Conservation (phyloP, 2,329 filamentous ascomycete genomes). For the Pleomassaria siparia region DNA sequence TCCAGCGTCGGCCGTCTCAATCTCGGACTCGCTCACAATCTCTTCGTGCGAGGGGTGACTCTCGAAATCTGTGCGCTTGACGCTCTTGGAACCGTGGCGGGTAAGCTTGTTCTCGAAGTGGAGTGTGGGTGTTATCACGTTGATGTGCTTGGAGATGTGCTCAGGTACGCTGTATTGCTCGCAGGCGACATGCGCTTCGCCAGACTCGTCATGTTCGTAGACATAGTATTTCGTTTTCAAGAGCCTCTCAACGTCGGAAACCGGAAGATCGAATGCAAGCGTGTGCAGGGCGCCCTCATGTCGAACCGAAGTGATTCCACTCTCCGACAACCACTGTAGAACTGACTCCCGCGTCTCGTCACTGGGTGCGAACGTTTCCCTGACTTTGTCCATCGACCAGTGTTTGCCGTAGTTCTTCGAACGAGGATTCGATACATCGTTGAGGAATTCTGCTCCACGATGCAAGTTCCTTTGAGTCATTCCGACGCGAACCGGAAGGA, state of each 20-base stretch:
- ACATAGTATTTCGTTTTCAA: constrained; percentile 54
- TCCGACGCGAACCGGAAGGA: constrained; percentile 30
- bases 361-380: constrained; percentile 27
- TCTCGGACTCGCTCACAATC: background rate
- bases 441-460: constrained; percentile 18
- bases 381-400: constrained; percentile 28
- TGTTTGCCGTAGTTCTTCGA: constrained; percentile 31
- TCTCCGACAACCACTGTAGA: constrained; percentile 56
- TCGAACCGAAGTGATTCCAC: constrained; percentile 53
- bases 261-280: constrained; percentile 60
- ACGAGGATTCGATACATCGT: constrained; percentile 28
- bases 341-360: constrained; percentile 52
- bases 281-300: constrained; percentile 50
- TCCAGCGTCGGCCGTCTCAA: background rate
- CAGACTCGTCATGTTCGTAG: constrained; percentile 38
- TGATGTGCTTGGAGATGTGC: constrained; percentile 56
- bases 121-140: constrained; percentile 61
- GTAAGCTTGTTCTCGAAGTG: constrained; percentile 44
- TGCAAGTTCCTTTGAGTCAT: constrained; percentile 18
- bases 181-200: constrained; percentile 41
- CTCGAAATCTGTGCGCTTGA: constrained; percentile 14
- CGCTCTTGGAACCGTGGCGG: constrained; percentile 13
- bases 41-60: constrained; percentile 7
- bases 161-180: constrained; percentile 55
- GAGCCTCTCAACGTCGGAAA: constrained; percentile 56